Base-by-base conservation (phyloP, 257 asterid genomes). In the Anisodus acutangulus region DNA sequence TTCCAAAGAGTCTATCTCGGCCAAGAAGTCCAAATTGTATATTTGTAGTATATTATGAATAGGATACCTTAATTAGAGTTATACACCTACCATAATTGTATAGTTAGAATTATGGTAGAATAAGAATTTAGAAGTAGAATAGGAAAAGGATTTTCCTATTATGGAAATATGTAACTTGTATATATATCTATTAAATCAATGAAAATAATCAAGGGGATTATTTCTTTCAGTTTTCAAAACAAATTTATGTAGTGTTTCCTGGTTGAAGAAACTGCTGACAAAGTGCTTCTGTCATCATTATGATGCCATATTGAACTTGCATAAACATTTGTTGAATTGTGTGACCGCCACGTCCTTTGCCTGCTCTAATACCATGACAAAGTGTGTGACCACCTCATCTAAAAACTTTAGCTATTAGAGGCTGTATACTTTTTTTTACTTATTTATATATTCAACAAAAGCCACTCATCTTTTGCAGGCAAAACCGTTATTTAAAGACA, bases 401-500 rank as follows among this genome's bases (percentile, higher is more conserved):
- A 64, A 64, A 64, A 64, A 8, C 4, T 64, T 26, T 26, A 31
- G 41, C n/a, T 64, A 2, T 64, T 55, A 26, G 43, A 2, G 17
- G 4, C 2, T 2, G 1, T 11, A 64, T 35, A 26, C 16, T 26
- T 11, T 64, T 31, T 17, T 59, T 31, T 31, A 31, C 35, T 31
- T 59, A 15, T 4, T 62, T 22, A 22, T 11, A 31, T 31, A 5
- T 31, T 66, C 45, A 66, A 31, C n/a, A 66, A 31, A 63, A 3
- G 16, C 41, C 16, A 22, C 3, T 63, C 26, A 2, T 22, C 71
- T 53, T 78, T 69, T 84, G 82, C 88, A 92, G 97, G 97, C 97
- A 16, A 80, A 86, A 9, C 97, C 97, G 7, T 82, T 93, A 78
- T 91, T 93, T 88, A 92, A 88, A 82, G 95, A 93, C 88, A 86